Evolutionary conservation across 2,329 filamentous ascomycete species (phyloP).

Genomic region (Hymenoscyphus fraxineus): DNA sequence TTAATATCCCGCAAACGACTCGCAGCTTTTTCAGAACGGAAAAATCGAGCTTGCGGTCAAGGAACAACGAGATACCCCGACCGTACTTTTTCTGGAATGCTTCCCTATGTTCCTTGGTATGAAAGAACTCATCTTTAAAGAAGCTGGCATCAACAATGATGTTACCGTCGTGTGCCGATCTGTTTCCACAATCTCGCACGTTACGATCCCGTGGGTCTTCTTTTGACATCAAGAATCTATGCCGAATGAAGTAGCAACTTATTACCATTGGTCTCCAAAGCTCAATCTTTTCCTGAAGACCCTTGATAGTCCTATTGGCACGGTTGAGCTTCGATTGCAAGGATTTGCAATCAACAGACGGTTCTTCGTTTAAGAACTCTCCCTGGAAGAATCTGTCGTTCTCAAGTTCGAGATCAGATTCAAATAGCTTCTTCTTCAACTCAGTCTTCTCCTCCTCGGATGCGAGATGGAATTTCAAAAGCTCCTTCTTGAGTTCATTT

Average conservation of each 20-base stretch:
- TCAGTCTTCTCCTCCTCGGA: background rate
- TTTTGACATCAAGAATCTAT: background rate
- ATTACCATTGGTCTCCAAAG: background rate
- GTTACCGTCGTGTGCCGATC: background rate
- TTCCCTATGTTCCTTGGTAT: background rate
- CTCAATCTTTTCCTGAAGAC: background rate
- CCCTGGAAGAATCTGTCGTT: no score
- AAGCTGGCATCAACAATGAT: background rate
- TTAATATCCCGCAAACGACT: no score
- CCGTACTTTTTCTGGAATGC: background rate
- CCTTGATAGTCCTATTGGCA: background rate
- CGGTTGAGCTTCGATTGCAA: no score
- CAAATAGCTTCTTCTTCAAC: no score
- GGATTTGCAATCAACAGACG: no score
- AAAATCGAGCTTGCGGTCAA: no score
- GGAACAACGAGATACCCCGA: no score
- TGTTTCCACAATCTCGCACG: background rate
- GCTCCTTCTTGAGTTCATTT: no score
- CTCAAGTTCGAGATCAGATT: no score
- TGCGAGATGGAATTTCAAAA: background rate
- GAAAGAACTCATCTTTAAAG: background rate
- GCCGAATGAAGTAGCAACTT: background rate
- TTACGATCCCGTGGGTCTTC: background rate
- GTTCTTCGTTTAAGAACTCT: no score
- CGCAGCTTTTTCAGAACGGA: no score